Evolutionary conservation across 306 rosid genomes (phyloP), one percentile per base, ranked within the genome.

Genomic region (Lathyrus aphaca): DNA sequence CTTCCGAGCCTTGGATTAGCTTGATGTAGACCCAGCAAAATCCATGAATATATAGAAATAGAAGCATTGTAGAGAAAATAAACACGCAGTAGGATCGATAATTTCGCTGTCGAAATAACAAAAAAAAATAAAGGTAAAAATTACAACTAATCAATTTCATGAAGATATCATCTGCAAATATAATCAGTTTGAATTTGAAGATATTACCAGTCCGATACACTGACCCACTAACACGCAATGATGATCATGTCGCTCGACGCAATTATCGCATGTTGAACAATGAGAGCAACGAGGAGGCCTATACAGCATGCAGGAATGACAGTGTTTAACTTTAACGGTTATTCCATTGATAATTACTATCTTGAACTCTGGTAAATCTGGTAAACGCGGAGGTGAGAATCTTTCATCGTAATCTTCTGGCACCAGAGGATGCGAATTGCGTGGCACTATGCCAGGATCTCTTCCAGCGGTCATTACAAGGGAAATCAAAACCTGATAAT

Each of bases 191-290:
- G 37, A 39, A 19, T 39, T 39, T 6, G 2, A 1, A 32, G 0
- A 23, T 3, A 1, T 82, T 79, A 90, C 96, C 89, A 79, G 38
- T 69, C 95, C 96, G 74, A 90, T 90, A 69, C 96, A 90, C 78
- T 90, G 96, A 19, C 95, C 95, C 57, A 90, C 84, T 92, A 90
- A 90, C 45, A 95, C 90, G 80, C 96, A 90, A 82, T 90, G 96
- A 77, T 88, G 96, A 84, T 90, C 96, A 77, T 84, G 88, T 43
- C 88, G 85, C 83, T 87, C 88, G 21, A 90, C 94, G 5, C 96
- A 90, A 62, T 90, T 90, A 71, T 90, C 86, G 70, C 95, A 90
- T 48, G 86, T 80, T 0, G 95, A 90, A 67, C 96, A 90, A 72
- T 90, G 95, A 63, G 95, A 86, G 66, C 91, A 81, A 17, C 95